Percentiles rank a stretch among this genome's conserved stretches.
phyloP scores from a whole-genome alignment of 495 filamentous ascomycete species.

The Lepraria neglecta region DNA sequence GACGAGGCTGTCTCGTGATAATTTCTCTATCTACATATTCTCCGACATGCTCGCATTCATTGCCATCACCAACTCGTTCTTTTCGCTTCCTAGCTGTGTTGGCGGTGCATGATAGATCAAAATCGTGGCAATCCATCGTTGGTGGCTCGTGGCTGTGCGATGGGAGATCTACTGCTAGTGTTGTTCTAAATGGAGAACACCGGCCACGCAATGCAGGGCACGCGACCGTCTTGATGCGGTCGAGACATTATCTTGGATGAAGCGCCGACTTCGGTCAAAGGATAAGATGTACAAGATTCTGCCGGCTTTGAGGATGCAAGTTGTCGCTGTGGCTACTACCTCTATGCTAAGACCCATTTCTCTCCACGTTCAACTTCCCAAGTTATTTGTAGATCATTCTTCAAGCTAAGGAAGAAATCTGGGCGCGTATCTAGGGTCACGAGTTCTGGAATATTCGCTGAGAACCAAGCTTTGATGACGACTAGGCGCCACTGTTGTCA shows the following conservation, averaged over 20 bases:
- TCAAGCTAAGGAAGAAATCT: slow-evolving; percentile 12
- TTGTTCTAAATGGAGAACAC: slow-evolving; percentile 19
- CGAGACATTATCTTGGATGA: slow-evolving; percentile 1
- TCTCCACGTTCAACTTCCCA: background rate
- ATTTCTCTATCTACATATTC: background rate
- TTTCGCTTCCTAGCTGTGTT: background rate
- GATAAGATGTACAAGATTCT: background rate
- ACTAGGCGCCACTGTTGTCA: slow-evolving; percentile 4
- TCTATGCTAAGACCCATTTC: background rate
- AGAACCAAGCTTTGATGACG: slow-evolving; percentile 5
- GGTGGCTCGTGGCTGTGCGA: slow-evolving; percentile 15
- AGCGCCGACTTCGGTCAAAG: slow-evolving; percentile 7
- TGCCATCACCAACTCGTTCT: background rate
- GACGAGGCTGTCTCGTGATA: background rate
- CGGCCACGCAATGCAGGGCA: slow-evolving; percentile 14
- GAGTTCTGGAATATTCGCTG: background rate
- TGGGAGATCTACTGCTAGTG: slow-evolving; percentile 13
- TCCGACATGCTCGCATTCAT: background rate
- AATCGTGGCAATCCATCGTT: background rate
- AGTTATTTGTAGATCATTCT: slow-evolving; percentile 14
- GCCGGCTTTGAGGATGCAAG: background rate
- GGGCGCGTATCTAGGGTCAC: slow-evolving; percentile 10
- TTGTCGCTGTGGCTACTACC: slow-evolving; percentile 4
- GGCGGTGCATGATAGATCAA: background rate
- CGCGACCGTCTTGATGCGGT: slow-evolving; percentile 5